A percentile compares a stretch with the other conserved stretches of the same genome.
These are phyloP conservation scores for Colletotrichum brevisporum DNA, from an alignment of 2,329 filamentous ascomycete genomes.

Conservation along the genomic window DNA sequence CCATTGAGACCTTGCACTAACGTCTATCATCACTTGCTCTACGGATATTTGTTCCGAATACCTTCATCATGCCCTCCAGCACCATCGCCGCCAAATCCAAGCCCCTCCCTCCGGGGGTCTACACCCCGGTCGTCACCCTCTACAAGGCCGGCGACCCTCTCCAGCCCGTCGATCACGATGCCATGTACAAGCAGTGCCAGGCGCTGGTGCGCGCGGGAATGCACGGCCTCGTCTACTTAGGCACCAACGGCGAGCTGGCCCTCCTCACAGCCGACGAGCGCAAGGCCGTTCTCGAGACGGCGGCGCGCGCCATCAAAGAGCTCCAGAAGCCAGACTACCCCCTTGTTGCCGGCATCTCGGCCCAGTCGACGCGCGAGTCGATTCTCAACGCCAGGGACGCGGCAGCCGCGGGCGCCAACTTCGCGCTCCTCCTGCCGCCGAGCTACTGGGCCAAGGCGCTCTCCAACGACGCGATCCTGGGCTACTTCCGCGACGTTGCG, in stretches of 20 bases:
- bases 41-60: not conserved
- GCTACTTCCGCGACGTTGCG: constrained; percentile 75
- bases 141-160: constrained; percentile 55
- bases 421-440: constrained; percentile 77
- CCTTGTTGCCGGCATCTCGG: constrained; percentile 61
- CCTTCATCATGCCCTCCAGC: constrained; percentile 46
- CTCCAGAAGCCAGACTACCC: constrained; percentile 53
- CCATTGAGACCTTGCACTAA: too few species aligned
- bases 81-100: constrained; percentile 53
- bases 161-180: constrained; percentile 60
- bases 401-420: constrained; percentile 73
- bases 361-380: constrained; percentile 76
- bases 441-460: constrained; percentile 76
- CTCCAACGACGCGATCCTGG: constrained; percentile 68
- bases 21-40: not conserved
- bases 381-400: constrained; percentile 77
- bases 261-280: constrained; percentile 58
- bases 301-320: constrained; percentile 54
- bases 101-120: constrained; percentile 59
- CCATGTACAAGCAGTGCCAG: constrained; percentile 58
- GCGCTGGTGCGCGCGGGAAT: constrained; percentile 58
- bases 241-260: constrained; percentile 62
- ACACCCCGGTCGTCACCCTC: constrained; percentile 62
- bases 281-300: constrained; percentile 55
- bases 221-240: constrained; percentile 61